Evolutionary conservation across 345 rosid species (phyloP), one percentile per base, ranked within the genome.

Genomic region (Euphorbia tirucalli): DNA sequence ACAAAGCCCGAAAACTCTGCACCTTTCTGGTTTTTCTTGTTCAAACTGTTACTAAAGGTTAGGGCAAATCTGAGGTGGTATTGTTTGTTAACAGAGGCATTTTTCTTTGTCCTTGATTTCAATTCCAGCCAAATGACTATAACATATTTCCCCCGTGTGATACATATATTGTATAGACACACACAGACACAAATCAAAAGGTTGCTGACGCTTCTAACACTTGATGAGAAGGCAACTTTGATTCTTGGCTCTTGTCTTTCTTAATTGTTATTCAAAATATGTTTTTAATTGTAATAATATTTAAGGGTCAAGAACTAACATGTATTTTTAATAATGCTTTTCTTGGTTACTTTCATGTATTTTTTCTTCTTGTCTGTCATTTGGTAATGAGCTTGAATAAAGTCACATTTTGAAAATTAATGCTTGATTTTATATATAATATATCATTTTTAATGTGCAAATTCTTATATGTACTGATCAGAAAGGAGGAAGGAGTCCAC

Each of bases 191-290:
- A 37, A 35, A 52, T 56, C 14, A 56, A 27, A 65, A 54, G 27
- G 31, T 55, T 5, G 61, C 59, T 1, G 61, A 4, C 68, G 24
- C 73, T 60, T 74, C 48, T 35, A 56, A 30, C 27, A 44, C 77
- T 39, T 61, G 76, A 78, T 61, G 78, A 78, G 76, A 66, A 71
- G 80, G 69, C 74, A 50, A 44, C 69, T 49, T 69, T 15, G 61
- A 28, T 66, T 18, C 62, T 50, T 62, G 37, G 66, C 62, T 72
- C 55, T 27, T 66, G 50, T 68, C 61, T 69, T 66, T 69, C 70
- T 41, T 54, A 54, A 30, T 56, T 57, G 62, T 65, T 43, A 19
- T 61, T 18, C 3, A 59, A 62, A 61, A 8, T 49, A 13, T 16
- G 43, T 65, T 27, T 44, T 11, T 24, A 65, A 5, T 65, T 44